Conservation (phyloP, 2,329 filamentous ascomycete species). For the Fusarium caatingaense region DNA sequence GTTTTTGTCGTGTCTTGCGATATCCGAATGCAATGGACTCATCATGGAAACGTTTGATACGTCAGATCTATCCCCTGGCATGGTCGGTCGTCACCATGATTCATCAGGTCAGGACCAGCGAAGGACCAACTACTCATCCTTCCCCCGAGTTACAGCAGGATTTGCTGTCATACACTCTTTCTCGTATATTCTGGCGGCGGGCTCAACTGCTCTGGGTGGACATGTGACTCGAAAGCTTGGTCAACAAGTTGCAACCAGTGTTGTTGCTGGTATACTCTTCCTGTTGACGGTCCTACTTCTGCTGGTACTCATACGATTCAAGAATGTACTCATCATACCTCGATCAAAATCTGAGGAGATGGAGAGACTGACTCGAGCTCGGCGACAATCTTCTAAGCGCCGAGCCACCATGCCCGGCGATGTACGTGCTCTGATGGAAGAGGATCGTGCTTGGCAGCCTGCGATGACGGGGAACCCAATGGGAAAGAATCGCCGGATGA, state of each 20-base stretch:
- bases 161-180: slow-evolving; percentile 77
- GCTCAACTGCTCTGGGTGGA: slow-evolving; percentile 76
- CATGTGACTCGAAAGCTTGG: slow-evolving; percentile 72
- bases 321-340: slow-evolving; percentile 75
- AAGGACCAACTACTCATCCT: slow-evolving; percentile 78
- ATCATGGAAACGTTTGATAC: slow-evolving; percentile 86
- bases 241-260: slow-evolving; percentile 74
- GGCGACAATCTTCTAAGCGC: slow-evolving; percentile 61
- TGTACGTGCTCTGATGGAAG: slow-evolving; percentile 56
- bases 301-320: slow-evolving; percentile 71
- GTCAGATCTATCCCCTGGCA: slow-evolving; percentile 80
- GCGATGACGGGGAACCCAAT: slow-evolving; percentile 78
- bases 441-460: slow-evolving; percentile 73
- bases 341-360: slow-evolving; percentile 67
- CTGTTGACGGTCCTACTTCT: slow-evolving; percentile 72
- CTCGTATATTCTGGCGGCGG: slow-evolving; percentile 76
- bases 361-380: slow-evolving; percentile 62
- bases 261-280: slow-evolving; percentile 75
- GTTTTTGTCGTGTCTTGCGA: slow-evolving; percentile 77
- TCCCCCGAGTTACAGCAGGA: slow-evolving; percentile 77
- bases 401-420: slow-evolving; percentile 57
- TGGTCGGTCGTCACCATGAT: slow-evolving; percentile 68
- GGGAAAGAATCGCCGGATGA: slow-evolving; percentile 76
- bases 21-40: slow-evolving; percentile 79
- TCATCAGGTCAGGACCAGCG: slow-evolving; percentile 54